These are phyloP conservation scores for Trametes punicea DNA, from an alignment of 768 basidiomycete genomes.

Conservation along the genomic window DNA sequence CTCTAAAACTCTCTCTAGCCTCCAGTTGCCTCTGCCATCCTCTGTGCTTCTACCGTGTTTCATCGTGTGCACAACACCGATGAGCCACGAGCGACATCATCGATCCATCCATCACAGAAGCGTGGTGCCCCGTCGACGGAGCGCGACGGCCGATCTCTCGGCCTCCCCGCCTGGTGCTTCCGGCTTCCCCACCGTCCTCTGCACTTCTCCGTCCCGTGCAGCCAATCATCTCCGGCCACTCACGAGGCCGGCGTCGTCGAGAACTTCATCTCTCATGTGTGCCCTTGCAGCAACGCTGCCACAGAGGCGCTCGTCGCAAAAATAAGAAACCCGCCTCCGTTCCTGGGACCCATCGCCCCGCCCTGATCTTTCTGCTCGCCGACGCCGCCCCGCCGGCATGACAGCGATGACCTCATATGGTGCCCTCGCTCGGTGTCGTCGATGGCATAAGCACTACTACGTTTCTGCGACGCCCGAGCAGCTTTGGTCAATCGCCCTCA, in stretches of 20 bases:
- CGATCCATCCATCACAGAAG: not conserved
- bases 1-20: constrained; percentile 4
- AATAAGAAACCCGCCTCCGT: no score
- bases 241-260: not conserved
- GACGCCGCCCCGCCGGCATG: not conserved
- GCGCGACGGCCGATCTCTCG: constrained; percentile 4
- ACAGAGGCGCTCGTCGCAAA: no score
- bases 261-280: not conserved
- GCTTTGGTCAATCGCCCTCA: not conserved
- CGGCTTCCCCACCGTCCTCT: not conserved
- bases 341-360: no score
- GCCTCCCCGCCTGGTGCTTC: constrained; percentile 1
- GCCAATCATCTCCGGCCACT: not conserved
- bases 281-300: not conserved
- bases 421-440: no score
- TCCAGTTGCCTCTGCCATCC: not conserved
- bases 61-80: not conserved
- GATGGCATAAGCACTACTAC: no score
- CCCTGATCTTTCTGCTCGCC: not conserved
- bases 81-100: not conserved
- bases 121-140: no score
- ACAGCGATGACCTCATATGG: constrained; percentile 8
- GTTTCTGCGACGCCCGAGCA: not conserved
- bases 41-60: no score
- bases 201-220: not conserved